Evolutionary conservation across 129 eudicot genomes (phyloP), one percentile per base, ranked within the genome.

Genomic region (Oenanthe sinensis): DNA sequence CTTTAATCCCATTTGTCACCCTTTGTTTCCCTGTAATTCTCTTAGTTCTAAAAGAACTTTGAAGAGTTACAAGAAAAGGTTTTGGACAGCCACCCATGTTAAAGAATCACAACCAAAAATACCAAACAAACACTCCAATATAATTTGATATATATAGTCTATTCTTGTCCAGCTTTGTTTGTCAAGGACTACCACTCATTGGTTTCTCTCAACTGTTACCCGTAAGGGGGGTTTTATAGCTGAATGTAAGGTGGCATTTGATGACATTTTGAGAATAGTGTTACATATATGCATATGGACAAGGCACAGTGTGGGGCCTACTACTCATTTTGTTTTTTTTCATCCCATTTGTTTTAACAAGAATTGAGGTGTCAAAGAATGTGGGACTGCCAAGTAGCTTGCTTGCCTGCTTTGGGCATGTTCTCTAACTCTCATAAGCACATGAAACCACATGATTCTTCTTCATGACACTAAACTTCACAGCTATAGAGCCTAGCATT

Each of bases 361-460:
- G 60, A 46, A 74, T 44, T 45, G 76, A 15, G 60, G 60, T 74
- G 60, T 74, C 77, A 74, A 74, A 45, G 77, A 74, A 74, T 45
- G 77, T 74, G 77, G 58, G 77, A 74, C 77, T 74, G 87, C 80
- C 83, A 89, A 80, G 89, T 85, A 87, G 79, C 76, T 78, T 75
- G 79, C 12, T 73, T 80, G 80, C 62, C 62, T 81, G 75, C 78
- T 78, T 84, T 84, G 89, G 81, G 89, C 93, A 91, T 89, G 97
- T 91, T 89, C 91, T 88, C 83, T 76, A 78, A 86, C 78, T 77
- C 75, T 45, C 11, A 26, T 85, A 83, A 81, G 90, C 97, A 91
- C 97, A 91, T 91, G 97, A 84, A 83, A 71, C 83, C 88, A 83
- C 92, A 91, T 91, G 92, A 91, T 91, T 86, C 86, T 76, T 75